A percentile compares a stretch with the other conserved stretches of the same genome.
Conservation (phyloP, 1,139 yeast genomes). For the Suhomyces bokatorum region DNA sequence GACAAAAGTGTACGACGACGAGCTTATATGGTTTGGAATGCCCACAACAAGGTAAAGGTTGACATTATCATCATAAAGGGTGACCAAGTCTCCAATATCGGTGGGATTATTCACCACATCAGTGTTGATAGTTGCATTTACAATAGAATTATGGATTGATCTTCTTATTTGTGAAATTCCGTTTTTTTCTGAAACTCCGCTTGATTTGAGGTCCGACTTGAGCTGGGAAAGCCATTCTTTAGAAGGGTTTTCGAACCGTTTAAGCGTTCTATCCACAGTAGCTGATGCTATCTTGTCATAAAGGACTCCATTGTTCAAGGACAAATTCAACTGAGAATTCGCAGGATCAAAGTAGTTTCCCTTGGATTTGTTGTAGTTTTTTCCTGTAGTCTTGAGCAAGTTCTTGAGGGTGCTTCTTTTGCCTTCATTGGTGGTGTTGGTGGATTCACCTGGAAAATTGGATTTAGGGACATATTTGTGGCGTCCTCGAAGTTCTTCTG, state of each 20-base stretch:
- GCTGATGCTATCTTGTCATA: slow-evolving; percentile 18
- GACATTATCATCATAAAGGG: slow-evolving; percentile 31
- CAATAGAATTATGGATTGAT: slow-evolving; percentile 17
- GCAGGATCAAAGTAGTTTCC: slow-evolving; percentile 18
- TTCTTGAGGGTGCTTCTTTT: slow-evolving; percentile 4
- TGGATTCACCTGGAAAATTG: neutral
- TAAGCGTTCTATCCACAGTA: slow-evolving; percentile 18
- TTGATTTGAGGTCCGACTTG: neutral
- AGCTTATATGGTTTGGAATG: slow-evolving; percentile 30
- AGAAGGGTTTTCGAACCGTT: slow-evolving; percentile 25
- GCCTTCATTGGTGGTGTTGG: neutral
- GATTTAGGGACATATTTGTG: slow-evolving; percentile 5
- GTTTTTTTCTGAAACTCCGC: neutral
- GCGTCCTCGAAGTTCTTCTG: slow-evolving; percentile 8
- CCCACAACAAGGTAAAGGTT: slow-evolving; percentile 36
- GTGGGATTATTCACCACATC: slow-evolving; percentile 25
- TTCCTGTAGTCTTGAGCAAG: slow-evolving; percentile 9
- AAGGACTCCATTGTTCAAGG: slow-evolving; percentile 15
- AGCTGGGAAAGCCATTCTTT: slow-evolving; percentile 21
- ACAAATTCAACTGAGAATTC: slow-evolving; percentile 15
- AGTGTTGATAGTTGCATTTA: slow-evolving; percentile 30
- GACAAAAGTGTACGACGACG: slow-evolving; percentile 49
- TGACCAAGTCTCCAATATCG: slow-evolving; percentile 42
- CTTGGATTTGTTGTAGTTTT: slow-evolving; percentile 4
- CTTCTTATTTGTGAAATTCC: slow-evolving; percentile 2